These are phyloP conservation scores for Parafenestella ontariensis DNA, from an alignment of 2,329 filamentous ascomycete species.

Conservation along the genomic window DNA sequence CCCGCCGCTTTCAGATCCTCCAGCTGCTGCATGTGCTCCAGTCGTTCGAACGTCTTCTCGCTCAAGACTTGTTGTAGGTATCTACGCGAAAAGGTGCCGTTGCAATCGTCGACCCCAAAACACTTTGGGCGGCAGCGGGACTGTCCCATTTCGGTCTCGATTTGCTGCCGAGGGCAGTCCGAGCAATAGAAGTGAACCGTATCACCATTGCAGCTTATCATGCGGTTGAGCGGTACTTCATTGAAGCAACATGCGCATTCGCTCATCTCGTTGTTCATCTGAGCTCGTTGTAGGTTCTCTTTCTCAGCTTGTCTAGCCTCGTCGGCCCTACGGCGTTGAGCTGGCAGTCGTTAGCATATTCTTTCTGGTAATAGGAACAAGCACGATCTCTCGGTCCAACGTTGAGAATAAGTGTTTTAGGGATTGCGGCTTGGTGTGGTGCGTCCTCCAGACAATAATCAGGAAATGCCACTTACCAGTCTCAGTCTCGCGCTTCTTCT, in stretches of 20 bases:
- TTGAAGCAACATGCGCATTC: constrained; percentile 78
- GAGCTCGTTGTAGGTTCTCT: constrained; percentile 42
- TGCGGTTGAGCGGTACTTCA: constrained; percentile 69
- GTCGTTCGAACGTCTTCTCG: constrained; percentile 63
- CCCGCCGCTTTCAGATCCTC: constrained; percentile 72
- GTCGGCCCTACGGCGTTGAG: constrained; percentile 35
- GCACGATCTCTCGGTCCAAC: not conserved
- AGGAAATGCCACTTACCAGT: constrained; percentile 16
- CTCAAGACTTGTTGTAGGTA: constrained; percentile 67
- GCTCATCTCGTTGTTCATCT: constrained; percentile 55
- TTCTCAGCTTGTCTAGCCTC: constrained; percentile 39
- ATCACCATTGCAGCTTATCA: constrained; percentile 70
- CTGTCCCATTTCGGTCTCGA: constrained; percentile 72
- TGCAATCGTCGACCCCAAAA: constrained; percentile 68
- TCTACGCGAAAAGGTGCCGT: constrained; percentile 63
- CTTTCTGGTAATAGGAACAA: not conserved
- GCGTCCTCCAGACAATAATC: not conserved
- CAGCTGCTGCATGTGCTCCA: constrained; percentile 76
- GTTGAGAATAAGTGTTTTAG: too few species aligned
- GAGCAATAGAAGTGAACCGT: constrained; percentile 72
- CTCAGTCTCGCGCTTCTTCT: constrained; percentile 32
- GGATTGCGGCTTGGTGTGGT: too few species aligned
- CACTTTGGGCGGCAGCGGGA: constrained; percentile 73
- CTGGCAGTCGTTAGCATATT: constrained; percentile 17
- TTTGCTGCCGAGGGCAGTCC: constrained; percentile 68